Base-by-base conservation (phyloP, 179 eudicot species). In the Silene vulgaris region DNA sequence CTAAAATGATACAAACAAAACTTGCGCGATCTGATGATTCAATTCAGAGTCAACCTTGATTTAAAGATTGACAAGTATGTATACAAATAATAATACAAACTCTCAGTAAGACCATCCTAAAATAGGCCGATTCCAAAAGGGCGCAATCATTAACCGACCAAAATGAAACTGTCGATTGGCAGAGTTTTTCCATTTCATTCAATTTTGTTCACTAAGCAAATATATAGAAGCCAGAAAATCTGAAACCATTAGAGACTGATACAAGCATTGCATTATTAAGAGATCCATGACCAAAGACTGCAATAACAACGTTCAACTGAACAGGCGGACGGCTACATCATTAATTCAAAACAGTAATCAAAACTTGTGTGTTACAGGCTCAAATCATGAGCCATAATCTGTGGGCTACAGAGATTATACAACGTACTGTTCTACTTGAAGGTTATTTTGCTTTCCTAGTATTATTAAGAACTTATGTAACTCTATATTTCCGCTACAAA, bases 341-440 rank as follows among this genome's bases (percentile, higher is more conserved):
- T 37, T 37, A 37, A 6, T 37, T 9, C 57, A 12, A 12, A 50
- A 12, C 17, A 9, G 54, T 48, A 48, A 11, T 48, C 54, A 48
- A 48, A 48, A 48, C 1, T 48, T 50, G 57, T 50, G n/a, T 50
- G 14, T 50, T 50, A 50, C 57, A 50, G 37, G 57, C 57, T 50
- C 57, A 14, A 2, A 69, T 29, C 17, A 14, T 43, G 17, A 61
- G 61, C 48, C 48, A 23, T 65, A 65, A 65, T 16, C 29, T 29
- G 17, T 54, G 35, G 32, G 5, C 17, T 70, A 75, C 79, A 79
- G 69, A 19, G 57, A 9, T 4, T 48, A 5, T 74, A 75, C 76
- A 65, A 48, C 71, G n/a, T 21, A 20, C 26, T 2, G n/a, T 0
- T 54, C 13, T 26, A 23, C 7, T 52, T 48, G 5, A 8, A 12